Evolutionary conservation across 345 rosid species (phyloP), one percentile per base, ranked within the genome.

Genomic region (Salix suchowensis): DNA sequence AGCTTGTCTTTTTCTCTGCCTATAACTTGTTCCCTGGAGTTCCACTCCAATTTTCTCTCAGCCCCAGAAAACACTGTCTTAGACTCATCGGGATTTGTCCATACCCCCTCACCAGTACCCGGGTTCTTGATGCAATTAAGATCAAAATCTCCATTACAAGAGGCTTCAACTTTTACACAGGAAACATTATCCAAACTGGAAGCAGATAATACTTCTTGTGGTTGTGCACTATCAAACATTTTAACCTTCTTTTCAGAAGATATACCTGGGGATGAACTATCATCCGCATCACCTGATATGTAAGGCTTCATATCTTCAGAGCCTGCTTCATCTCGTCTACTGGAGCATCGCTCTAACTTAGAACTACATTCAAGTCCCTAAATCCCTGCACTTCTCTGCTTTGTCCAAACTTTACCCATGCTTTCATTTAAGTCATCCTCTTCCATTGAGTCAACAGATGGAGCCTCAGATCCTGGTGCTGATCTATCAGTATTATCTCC

Each of bases 271-370:
- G 83, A 81, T 58, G 78, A 76, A 76, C 78, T 82, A 72, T 81
- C 77, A 67, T 81, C 85, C 60, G 44, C 82, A 65, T 79, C 81
- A 75, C 76, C 76, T 21, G 79, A 85, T 66, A 87, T 64, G 65
- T 82, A 81, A 62, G 84, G 86, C 82, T 89, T 87, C 42, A 52
- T 18, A 78, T 86, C 97, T 74, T 85, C 92, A 80, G 67, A 76
- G 50, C 82, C 86, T 77, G 77, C 78, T 80, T 84, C 89, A 80
- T 46, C 82, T 70, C 67, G 77, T 66, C 67, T 77, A 58, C 55
- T 75, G 52, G 77, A 86, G 79, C 80, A 78, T 72, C 78, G 80
- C 70, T 83, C 91, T 60, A 70, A 76, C 77, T 78, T 81, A 67
- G 86, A 77, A 74, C 73, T 82, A 66, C 72, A 76, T 72, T 83